Evolutionary conservation across 1,139 yeast genomes (phyloP).

Genomic region (Chernovozyma aurita): DNA sequence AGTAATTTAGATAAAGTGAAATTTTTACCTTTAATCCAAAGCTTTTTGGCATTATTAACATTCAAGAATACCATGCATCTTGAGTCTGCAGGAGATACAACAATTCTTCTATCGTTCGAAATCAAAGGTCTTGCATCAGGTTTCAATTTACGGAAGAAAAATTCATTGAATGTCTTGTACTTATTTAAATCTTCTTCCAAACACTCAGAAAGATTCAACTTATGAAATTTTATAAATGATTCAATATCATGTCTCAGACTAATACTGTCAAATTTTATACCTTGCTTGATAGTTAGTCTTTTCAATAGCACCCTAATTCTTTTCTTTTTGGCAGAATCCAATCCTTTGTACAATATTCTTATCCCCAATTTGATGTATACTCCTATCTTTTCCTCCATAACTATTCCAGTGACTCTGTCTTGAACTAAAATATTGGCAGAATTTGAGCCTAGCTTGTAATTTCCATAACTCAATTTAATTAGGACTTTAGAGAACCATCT

Average conservation of each 20-base stretch:
- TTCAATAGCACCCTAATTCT: constrained; percentile 55
- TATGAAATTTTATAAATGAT: constrained; percentile 79
- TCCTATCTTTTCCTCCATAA: constrained; percentile 90
- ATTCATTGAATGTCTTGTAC: constrained; percentile 78
- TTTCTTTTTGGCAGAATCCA: constrained; percentile 50
- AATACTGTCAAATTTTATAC: constrained; percentile 73
- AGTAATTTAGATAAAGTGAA: constrained; percentile 67
- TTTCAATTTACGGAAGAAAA: constrained; percentile 75
- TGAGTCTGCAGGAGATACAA: constrained; percentile 85
- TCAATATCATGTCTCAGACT: constrained; percentile 61
- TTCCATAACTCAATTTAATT: constrained; percentile 84
- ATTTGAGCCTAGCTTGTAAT: constrained; percentile 80
- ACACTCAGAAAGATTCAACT: constrained; percentile 70
- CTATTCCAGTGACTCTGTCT: constrained; percentile 81
- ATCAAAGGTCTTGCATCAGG: constrained; percentile 71
- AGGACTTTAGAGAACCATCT: constrained; percentile 85
- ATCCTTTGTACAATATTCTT: constrained; percentile 73
- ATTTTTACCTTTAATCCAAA: constrained; percentile 89
- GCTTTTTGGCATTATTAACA: constrained; percentile 59
- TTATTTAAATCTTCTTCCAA: constrained; percentile 41
- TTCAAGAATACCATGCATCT: constrained; percentile 69
- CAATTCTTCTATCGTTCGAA: constrained; percentile 45
- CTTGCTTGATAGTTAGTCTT: constrained; percentile 74
- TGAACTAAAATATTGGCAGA: constrained; percentile 94
- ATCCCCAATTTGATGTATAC: constrained; percentile 86